Conservation (phyloP, 495 filamentous ascomycete species). For the Delitschia confertaspora region DNA sequence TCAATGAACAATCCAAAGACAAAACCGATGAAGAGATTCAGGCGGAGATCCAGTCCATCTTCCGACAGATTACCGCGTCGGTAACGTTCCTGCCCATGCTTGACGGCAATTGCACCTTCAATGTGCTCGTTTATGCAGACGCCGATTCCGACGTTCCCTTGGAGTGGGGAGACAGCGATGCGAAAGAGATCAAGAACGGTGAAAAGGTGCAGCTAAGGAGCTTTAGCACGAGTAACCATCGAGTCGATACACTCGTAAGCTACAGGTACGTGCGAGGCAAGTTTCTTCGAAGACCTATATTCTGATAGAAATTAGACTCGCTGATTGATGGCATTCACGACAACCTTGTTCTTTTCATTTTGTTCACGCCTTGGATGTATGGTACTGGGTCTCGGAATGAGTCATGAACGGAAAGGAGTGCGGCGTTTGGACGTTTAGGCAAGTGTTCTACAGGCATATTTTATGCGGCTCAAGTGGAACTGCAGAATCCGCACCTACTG, state of each 20-base stretch:
- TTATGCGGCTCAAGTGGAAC: no score
- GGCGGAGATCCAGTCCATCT: constrained; percentile 86
- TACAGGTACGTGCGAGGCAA: constrained; percentile 48
- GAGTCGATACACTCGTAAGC: constrained; percentile 89
- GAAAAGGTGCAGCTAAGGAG: constrained; percentile 93
- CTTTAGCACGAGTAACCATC: constrained; percentile 88
- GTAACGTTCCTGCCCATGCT: constrained; percentile 95
- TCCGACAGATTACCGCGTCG: constrained; percentile 94
- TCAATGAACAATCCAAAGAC: constrained; percentile 41
- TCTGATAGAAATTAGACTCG: constrained; percentile 4
- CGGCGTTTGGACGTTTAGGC: no score
- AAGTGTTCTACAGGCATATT: no score
- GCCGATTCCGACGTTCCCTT: constrained; percentile 94
- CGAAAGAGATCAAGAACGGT: constrained; percentile 91
- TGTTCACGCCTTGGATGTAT: no score
- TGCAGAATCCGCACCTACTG: no score
- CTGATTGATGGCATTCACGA: constrained; percentile 8
- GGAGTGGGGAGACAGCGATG: constrained; percentile 97
- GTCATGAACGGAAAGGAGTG: no score
- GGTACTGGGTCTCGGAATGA: no score
- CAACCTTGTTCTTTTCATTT: no score
- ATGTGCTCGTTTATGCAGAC: constrained; percentile 95
- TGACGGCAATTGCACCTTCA: constrained; percentile 91
- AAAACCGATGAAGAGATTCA: constrained; percentile 94
- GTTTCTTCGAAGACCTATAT: background rate